Base-by-base conservation (phyloP, 2,329 filamentous ascomycete species). In the Aspergillus proliferans region DNA sequence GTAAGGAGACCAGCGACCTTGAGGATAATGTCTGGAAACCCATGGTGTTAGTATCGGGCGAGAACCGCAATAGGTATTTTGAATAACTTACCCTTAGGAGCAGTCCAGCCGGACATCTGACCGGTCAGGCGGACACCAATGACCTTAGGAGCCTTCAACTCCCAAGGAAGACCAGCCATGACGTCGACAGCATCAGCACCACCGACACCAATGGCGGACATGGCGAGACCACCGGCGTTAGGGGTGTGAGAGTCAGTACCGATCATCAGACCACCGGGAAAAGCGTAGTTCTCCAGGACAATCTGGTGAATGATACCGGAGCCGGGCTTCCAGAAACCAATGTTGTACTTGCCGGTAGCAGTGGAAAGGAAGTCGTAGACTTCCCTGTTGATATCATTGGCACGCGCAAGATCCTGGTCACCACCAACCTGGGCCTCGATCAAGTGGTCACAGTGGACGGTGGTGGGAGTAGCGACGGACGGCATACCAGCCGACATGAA, bases 271-370 rank as follows among this genome's bases (percentile, higher is more conserved):
- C 86, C 92, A 82, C 93, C 93, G 58, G 93, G 93, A 86, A 97
- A 97, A 71, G 91, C 91, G 73, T 97, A 97, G 82, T 97, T 97
- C 79, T 98, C 93, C 51, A 97, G 83, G 56, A 97, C 76, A 68
- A 97, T 97, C 80, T 97, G 93, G 79, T 98, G 93, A 64, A 98
- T 98, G 72, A 97, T 98, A 81, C 93, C 93, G 70, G 92, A 96
- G 63, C 93, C 93, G 58, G 93, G 93, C 74, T 83, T 89, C 93
- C 93, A 98, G 86, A 97, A 97, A 79, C 93, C 93, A 72, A 97
- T 97, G 82, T 97, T 92, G 82, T 97, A 98, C 81, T 97, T 98
- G 68, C 91, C 91, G 72, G 92, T 97, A 58, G 92, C 87, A 56
- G 85, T 85, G 54, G 90, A 83, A 69, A 98, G 78, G 82, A 98